phyloP scores from a whole-genome alignment of 306 rosid species.

The Acacia crassicarpa region DNA sequence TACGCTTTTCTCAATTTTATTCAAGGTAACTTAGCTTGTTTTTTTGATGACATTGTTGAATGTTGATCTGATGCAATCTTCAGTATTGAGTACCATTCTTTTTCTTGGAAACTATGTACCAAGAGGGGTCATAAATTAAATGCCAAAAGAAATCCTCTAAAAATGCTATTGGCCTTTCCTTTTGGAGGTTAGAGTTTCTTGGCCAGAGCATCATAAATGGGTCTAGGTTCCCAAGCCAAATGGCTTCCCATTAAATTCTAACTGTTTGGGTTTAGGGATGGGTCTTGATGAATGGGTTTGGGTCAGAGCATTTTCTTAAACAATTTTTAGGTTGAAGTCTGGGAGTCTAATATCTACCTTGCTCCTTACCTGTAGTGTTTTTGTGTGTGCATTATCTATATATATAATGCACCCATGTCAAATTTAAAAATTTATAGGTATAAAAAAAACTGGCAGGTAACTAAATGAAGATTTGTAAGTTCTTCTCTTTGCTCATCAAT shows the following conservation, averaged over 20 bases:
- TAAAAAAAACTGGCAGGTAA: background rate
- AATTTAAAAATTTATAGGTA: background rate
- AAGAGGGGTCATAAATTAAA: background rate
- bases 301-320: background rate
- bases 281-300: background rate
- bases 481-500: background rate
- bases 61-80: background rate
- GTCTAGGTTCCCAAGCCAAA: background rate
- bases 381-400: background rate
- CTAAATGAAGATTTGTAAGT: background rate
- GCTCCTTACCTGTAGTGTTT: background rate
- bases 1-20: conserved; percentile 86
- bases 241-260: background rate
- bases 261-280: background rate
- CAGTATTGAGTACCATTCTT: background rate
- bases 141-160: background rate
- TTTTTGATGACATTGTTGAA: background rate
- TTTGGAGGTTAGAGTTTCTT: background rate
- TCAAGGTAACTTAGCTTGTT: conserved; percentile 61
- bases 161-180: background rate
- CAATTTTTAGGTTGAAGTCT: background rate
- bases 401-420: background rate
- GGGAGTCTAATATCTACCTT: background rate
- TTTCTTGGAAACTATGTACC: background rate
- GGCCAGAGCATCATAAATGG: background rate